phyloP scores from a whole-genome alignment of 495 filamentous ascomycete genomes.

The Neurospora sp. region DNA sequence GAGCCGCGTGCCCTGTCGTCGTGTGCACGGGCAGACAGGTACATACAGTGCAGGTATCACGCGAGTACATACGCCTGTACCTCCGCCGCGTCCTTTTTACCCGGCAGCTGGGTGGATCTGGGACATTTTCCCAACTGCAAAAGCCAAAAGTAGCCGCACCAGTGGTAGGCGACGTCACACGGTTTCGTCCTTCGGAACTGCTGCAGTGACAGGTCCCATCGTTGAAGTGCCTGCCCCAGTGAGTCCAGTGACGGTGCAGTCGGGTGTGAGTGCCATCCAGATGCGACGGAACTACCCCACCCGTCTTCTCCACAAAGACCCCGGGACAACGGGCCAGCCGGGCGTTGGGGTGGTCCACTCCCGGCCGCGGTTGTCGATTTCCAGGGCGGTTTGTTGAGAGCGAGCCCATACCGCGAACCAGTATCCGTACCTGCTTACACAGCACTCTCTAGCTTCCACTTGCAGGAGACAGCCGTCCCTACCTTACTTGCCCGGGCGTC shows the following conservation, averaged over 20 bases:
- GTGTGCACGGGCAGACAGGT: not conserved
- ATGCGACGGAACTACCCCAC: not conserved
- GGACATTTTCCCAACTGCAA: not conserved
- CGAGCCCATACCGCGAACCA: not conserved
- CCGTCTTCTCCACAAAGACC: not conserved
- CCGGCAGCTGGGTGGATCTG: not conserved
- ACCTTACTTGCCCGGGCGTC: not conserved
- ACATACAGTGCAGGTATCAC: not conserved
- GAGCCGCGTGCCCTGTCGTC: not conserved
- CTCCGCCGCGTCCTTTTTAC: not conserved
- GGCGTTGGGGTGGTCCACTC: not conserved
- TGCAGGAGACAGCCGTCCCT: not conserved
- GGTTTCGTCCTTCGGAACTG: not conserved
- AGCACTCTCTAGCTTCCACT: not conserved
- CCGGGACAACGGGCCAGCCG: not conserved
- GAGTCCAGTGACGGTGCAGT: not conserved
- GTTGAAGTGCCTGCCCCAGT: not conserved
- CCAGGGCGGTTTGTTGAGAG: not conserved
- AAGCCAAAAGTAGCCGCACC: not conserved
- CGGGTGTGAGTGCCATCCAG: not conserved
- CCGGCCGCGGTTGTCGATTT: not conserved
- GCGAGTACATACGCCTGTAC: not conserved
- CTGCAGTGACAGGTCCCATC: not conserved
- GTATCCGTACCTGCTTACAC: not conserved
- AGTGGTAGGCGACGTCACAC: not conserved